Conservation (phyloP, 2,329 filamentous ascomycete genomes). For the Neobulgaria alba region DNA sequence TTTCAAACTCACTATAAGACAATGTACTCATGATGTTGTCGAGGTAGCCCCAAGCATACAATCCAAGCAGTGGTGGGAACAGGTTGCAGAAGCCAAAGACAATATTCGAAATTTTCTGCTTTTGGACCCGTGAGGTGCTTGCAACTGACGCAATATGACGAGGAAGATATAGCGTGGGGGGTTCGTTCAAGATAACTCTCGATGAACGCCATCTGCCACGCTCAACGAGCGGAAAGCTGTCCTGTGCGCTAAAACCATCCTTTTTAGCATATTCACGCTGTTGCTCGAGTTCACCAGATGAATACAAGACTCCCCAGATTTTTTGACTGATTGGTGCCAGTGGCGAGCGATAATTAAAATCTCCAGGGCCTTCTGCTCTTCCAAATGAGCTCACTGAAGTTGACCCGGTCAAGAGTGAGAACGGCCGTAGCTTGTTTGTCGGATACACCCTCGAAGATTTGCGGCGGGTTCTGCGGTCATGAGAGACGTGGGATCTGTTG, state of each 20-base stretch:
- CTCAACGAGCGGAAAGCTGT: background rate
- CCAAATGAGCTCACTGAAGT: background rate
- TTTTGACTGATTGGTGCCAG: constrained; percentile 21
- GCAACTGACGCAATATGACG: background rate
- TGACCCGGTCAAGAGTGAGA: background rate
- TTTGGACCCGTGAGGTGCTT: background rate
- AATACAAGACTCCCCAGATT: constrained; percentile 24
- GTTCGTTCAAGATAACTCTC: background rate
- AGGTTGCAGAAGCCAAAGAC: constrained; percentile 19
- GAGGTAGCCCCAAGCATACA: constrained; percentile 20
- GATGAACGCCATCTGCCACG: constrained; percentile 1
- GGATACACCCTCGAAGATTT: background rate
- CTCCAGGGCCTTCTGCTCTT: background rate
- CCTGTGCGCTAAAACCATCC: constrained; percentile 6
- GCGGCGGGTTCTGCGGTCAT: background rate
- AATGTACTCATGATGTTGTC: constrained; percentile 22
- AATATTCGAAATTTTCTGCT: constrained; percentile 17
- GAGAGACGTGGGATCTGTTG: background rate
- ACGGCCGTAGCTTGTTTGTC: background rate
- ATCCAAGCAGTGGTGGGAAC: constrained; percentile 23
- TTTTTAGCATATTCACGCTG: constrained; percentile 12
- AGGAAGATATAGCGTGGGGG: background rate
- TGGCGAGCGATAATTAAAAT: constrained; percentile 24
- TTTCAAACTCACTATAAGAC: constrained; percentile 18
- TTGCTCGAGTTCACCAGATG: constrained; percentile 11